Evolutionary conservation across 2,329 filamentous ascomycete species (phyloP), one percentile per base, ranked within the genome.

Genomic region (Coniosporium tulheliwenetii): DNA sequence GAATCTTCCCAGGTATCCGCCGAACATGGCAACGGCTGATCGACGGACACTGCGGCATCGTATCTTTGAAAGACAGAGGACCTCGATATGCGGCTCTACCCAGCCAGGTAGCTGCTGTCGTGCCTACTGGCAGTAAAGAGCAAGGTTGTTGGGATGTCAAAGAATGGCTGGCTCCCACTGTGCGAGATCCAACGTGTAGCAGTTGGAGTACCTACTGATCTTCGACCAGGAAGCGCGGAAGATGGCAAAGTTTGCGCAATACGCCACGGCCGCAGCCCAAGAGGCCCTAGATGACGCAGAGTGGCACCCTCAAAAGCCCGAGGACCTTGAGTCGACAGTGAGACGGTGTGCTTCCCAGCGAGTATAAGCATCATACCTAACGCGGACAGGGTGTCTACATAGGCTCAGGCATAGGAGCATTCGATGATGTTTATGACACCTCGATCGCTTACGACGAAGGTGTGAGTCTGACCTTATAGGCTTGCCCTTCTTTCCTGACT

Each of bases 341-440:
- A 39, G 60, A 46, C 19, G 19, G 19, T 7, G 7, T 7, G 19
- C 19, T 26, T 3, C 3, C 9, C 2, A 5, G n/a, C 35, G 34
- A 5, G 35, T 45, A 36, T 46, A 10, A 10, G n/a, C 5, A 10
- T 26, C 19, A 26, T 7, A 26, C 7, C 19, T 26, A 26, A 26
- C 19, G 19, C 19, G 7, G 19, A 36, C 44, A 75, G 73, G 91
- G 91, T 1, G 83, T 98, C 1, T 94, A 89, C 53, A 70, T 98
- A 34, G 91, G 91, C 2, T 96, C 89, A 48, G 91, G 91, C 1
- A 95, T 98, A 51, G 91, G 91, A 12, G 95, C 91, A 52, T 71
- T 98, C 33, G 82, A 94, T 34, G 86, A 94, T 51, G 77, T 93
- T 8, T 95, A 93, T 60, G 71, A 80, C 45, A 93, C 86, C 2